Evolutionary conservation across 225 moss, liverwort and hornwort genomes (phyloP), one percentile per base, ranked within the genome.

Genomic region (Sphagnum contortum): DNA sequence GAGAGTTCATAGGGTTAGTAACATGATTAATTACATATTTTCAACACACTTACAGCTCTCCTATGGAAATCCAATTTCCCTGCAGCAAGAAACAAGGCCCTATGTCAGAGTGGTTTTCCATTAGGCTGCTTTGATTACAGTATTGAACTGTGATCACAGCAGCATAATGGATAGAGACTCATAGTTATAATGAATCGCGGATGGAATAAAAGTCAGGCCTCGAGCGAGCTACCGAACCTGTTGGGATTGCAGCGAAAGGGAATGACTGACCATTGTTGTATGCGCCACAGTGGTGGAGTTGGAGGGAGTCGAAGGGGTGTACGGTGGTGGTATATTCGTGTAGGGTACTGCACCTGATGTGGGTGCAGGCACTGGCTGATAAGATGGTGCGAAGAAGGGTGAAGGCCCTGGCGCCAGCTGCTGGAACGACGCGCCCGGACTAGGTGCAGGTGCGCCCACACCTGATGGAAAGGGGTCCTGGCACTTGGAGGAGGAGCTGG

Each of bases 201-300:
- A 58, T n/a, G 57, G 14, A 58, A 58, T 3, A 58, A 12, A 58
- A 12, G 57, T 12, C 29, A n/a, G 5, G 57, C 3, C 5, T 13
- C n/a, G 4, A 58, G 57, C 13, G 45, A 48, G 57, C 54, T 47
- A 64, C 69, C 76, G 48, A 44, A 66, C 84, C 71, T 77, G 78
- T 80, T 75, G 77, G 63, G 71, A 75, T 71, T 80, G 80, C 84
- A 84, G 29, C 29, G 29, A 29, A 29, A 29, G 29, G 29, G 29
- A 29, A 29, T 29, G 29, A 29, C 80, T 84, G 80, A 84, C 84
- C 84, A 73, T 73, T 68, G 80, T 80, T 70, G 80, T 80, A 80
- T 83, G 83, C 66, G 83, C 77, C 72, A 72, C 55, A 53, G 74
- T 77, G 68, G 56, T 65, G 70, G 73, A 73, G 68, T 68, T 77